Base-by-base conservation (phyloP, 179 eudicot species). In the Beta corolliflora region DNA sequence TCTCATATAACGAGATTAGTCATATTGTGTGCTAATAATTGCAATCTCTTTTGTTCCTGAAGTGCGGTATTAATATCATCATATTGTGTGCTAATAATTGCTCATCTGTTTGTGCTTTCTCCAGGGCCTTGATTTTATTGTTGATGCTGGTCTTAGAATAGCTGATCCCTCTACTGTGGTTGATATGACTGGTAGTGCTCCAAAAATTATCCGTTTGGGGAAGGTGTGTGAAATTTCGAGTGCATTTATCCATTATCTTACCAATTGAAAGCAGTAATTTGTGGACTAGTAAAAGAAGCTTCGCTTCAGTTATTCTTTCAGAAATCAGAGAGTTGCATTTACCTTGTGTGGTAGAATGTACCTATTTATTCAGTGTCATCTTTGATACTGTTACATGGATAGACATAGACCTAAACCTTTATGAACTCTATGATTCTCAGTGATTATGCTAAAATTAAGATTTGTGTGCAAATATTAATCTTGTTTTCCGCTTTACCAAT, bases 121-220 rank as follows among this genome's bases (percentile, higher is more conserved):
- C 19, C 80, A 94, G 98, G 98, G 98, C 75, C 94, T 94, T 82
- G 97, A 94, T 84, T 93, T 93, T 80, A 85, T 94, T 67, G 91
- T 94, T 78, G 97, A 89, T 92, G 97, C 96, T 84, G 98, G 98
- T 80, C 80, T 86, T 74, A 87, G 98, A 88, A 78, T 90, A 81
- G 94, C 98, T 76, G 96, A 94, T 79, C 97, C 98, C 31, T 94
- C 98, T 50, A 94, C 98, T 73, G 96, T 94, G 31, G 93, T 94
- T 76, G 94, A 93, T 88, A 93, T 94, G 97, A 94, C 90, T 65
- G 90, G 91, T 25, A 87, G 89, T 83, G 55, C 66, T 60, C 95
- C 98, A 79, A 86, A 72, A 88, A 84, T 94, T 59, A 79, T 91
- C 55, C 88, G 97, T 64, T 86, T 83, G 71, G 98, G 97, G 21